Conservation (phyloP, 768 basidiomycete species). For the Mycena pura region DNA sequence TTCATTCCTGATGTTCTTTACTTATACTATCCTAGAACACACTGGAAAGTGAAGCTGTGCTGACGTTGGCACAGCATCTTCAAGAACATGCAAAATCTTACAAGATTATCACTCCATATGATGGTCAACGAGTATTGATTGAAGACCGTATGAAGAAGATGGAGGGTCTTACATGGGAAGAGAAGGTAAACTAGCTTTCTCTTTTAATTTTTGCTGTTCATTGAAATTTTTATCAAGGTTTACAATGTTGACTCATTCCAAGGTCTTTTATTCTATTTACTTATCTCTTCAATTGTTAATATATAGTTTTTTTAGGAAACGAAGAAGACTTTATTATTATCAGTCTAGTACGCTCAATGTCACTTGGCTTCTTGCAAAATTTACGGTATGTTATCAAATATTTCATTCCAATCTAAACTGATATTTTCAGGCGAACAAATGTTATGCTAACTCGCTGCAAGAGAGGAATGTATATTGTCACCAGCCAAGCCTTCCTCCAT, state of each 20-base stretch:
- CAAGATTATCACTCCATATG: slow-evolving; percentile 84
- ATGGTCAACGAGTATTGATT: slow-evolving; percentile 67
- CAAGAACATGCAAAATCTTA: slow-evolving; percentile 56
- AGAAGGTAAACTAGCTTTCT: slow-evolving; percentile 64
- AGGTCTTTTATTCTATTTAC: slow-evolving; percentile 4
- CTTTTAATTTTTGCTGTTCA: background rate
- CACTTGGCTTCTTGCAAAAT: slow-evolving; percentile 72
- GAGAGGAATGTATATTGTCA: slow-evolving; percentile 76
- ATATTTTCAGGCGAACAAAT: slow-evolving; percentile 61
- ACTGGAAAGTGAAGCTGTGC: slow-evolving; percentile 59
- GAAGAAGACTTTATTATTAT: slow-evolving; percentile 83
- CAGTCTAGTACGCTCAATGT: slow-evolving; percentile 65
- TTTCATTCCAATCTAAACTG: background rate
- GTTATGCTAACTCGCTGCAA: slow-evolving; percentile 89
- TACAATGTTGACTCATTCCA: slow-evolving; percentile 27
- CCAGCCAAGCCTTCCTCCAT: slow-evolving; percentile 65
- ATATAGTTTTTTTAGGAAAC: slow-evolving; percentile 61
- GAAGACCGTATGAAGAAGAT: slow-evolving; percentile 58
- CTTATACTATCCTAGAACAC: slow-evolving; percentile 55
- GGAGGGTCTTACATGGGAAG: slow-evolving; percentile 61
- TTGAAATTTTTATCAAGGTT: slow-evolving; percentile 15
- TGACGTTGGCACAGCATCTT: slow-evolving; percentile 64
- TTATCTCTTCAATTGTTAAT: slow-evolving; percentile 2
- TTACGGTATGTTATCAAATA: slow-evolving; percentile 39
- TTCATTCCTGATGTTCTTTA: background rate